Base-by-base conservation (phyloP, 164 flowering plant species). In the Dillenia suffruticosa region DNA sequence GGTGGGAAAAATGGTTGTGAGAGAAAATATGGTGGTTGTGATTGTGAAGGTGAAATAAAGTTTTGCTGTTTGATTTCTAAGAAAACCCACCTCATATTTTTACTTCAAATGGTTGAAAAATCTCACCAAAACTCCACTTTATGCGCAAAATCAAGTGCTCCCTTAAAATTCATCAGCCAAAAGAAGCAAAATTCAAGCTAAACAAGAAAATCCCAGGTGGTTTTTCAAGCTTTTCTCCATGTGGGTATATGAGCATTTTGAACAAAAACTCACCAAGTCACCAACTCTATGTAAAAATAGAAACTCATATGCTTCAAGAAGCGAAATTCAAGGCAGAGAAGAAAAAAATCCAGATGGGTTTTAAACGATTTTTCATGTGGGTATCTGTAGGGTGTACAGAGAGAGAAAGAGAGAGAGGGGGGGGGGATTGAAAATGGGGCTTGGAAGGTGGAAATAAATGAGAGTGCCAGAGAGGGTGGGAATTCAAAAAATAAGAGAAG, bases 21-120 rank as follows among this genome's bases (percentile, higher is more conserved):
- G 46, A 70, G 54, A 51, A 68, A 62, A 54, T 70, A 49, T 12
- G 69, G 46, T 61, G 69, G 72, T 7, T 70, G 78, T 44, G 59
- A 77, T 40, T 57, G 74, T 14, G 79, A 47, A 45, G 79, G 75
- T 65, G 83, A 60, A 66, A 63, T 61, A 24, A 51, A 54, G 51
- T 22, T 40, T 40, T 61, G 72, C 56, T 58, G 65, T 49, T 67
- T 63, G 49, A 47, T 68, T 74, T 66, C 73, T n/a, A 57, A 56
- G 58, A 62, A 58, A 68, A 71, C 66, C 75, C 75, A 56, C 17
- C 51, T 64, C 89, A 81, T 82, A 2, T 60, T 73, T 74, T 57
- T 52, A 44, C 10, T 45, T 48, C 15, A 48, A 68, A 56, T 16
- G 63, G 40, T 15, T 15, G 7, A 22, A 40, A 69, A 59, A 70